These are phyloP conservation scores for Pythium dissotocum DNA, from an alignment of 352 stramenopile genomes.

Conservation along the genomic window DNA sequence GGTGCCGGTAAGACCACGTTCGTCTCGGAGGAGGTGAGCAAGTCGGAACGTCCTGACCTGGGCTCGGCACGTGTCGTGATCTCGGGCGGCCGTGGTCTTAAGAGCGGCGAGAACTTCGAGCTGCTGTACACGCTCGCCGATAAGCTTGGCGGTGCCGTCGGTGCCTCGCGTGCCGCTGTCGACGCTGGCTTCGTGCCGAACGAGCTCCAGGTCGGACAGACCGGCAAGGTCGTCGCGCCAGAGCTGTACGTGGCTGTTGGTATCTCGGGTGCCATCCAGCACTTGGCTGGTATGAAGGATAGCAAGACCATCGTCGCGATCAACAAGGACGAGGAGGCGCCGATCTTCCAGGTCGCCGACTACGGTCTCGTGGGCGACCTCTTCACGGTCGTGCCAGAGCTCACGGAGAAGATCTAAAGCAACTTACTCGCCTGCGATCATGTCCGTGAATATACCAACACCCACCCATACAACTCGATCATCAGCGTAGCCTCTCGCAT, in stretches of 20 bases:
- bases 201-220: constrained; percentile 99
- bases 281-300: constrained; percentile 99
- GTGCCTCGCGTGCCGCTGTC: constrained; percentile 96
- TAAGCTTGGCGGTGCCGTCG: constrained; percentile 97
- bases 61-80: constrained; percentile 94
- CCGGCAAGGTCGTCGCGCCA: constrained; percentile 98
- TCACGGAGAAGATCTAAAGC: constrained; percentile 96
- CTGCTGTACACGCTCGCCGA: constrained; percentile 98
- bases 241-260: constrained; percentile 97
- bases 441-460: not conserved
- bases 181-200: constrained; percentile 98
- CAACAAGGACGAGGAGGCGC: constrained; percentile 99
- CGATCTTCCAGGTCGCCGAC: constrained; percentile 99
- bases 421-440: not conserved
- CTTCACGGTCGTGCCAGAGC: constrained; percentile 96
- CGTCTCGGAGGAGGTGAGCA: constrained; percentile 92
- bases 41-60: constrained; percentile 96
- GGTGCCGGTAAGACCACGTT: constrained; percentile 84
- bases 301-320: constrained; percentile 99
- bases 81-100: constrained; percentile 95
- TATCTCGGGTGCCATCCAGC: constrained; percentile 99
- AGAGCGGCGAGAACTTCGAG: constrained; percentile 97
- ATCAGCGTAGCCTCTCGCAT: not conserved
- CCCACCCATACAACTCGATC: not conserved
- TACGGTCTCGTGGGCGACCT: constrained; percentile 98